Evolutionary conservation across 805 yeast genomes (phyloP).

Genomic region (Candida oleophila): DNA sequence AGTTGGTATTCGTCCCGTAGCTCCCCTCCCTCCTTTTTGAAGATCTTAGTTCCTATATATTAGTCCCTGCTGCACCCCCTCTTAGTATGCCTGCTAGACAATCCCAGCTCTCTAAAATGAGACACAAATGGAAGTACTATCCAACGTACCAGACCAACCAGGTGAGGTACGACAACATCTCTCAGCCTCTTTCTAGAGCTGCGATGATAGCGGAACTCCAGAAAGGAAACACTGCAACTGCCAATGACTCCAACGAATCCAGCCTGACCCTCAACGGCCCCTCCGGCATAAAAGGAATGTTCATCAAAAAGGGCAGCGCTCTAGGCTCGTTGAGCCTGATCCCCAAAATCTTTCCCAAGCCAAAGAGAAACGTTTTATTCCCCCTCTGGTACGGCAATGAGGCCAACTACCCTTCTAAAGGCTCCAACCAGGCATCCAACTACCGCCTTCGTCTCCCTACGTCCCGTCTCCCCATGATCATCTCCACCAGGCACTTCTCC

Average conservation of each 20-base stretch:
- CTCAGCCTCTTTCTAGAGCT: slow-evolving; percentile 44
- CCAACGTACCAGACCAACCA: neutral
- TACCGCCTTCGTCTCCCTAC: slow-evolving; percentile 18
- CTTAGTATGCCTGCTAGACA: neutral
- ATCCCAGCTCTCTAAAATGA: neutral
- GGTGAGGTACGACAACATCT: slow-evolving; percentile 20
- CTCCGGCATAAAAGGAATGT: neutral
- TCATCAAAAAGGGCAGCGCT: neutral
- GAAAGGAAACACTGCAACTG: neutral
- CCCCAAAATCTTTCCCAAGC: slow-evolving; percentile 53
- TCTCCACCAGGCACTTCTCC: slow-evolving; percentile 32
- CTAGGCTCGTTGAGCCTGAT: slow-evolving; percentile 29
- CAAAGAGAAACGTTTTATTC: slow-evolving; percentile 53
- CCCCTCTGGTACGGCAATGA: slow-evolving; percentile 40
- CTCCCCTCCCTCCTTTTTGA: neutral
- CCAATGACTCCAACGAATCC: neutral
- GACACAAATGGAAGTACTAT: slow-evolving; percentile 2
- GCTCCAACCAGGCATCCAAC: slow-evolving; percentile 20
- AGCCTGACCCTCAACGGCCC: too few species aligned
- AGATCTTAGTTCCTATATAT: neutral
- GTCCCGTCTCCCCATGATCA: slow-evolving; percentile 9
- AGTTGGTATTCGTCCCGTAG: neutral
- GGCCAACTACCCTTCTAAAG: slow-evolving; percentile 5
- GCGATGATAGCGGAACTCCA: slow-evolving; percentile 32
- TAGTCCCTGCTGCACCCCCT: neutral